Conservation (phyloP, 148 eudicot genomes). For the Rheum nobile region DNA sequence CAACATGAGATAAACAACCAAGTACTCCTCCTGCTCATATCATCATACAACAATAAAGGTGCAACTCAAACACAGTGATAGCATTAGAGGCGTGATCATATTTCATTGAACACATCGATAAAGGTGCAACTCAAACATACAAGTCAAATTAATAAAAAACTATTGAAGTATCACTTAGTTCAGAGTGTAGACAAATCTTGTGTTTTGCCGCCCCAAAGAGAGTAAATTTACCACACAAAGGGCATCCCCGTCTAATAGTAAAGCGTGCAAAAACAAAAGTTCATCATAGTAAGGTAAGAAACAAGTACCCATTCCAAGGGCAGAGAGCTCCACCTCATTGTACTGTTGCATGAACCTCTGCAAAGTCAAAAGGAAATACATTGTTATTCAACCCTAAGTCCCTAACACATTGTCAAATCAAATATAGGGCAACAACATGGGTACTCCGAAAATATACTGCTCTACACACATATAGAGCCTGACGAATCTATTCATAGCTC, state of each 20-base stretch:
- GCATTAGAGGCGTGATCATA: background rate
- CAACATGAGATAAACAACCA: background rate
- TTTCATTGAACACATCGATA: background rate
- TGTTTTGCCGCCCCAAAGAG: background rate
- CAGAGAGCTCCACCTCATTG: slow-evolving; percentile 66
- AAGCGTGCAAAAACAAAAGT: background rate
- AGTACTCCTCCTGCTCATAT: background rate
- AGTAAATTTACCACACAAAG: background rate
- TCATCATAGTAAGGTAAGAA: background rate
- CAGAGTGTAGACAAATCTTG: background rate
- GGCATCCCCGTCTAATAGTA: background rate
- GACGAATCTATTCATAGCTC: no score
- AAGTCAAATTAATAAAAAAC: background rate
- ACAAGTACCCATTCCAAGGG: slow-evolving; percentile 57
- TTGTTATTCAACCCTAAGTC: background rate
- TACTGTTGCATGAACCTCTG: slow-evolving; percentile 63
- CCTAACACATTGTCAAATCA: background rate
- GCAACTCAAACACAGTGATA: background rate
- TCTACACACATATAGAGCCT: background rate
- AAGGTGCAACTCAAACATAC: background rate
- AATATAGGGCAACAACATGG: background rate
- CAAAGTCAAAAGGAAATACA: slow-evolving; percentile 3
- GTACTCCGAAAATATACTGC: no score
- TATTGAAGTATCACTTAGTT: background rate
- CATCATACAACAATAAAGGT: background rate